Base-by-base conservation (phyloP, 805 yeast genomes). In the Ogataea trehalophila region DNA sequence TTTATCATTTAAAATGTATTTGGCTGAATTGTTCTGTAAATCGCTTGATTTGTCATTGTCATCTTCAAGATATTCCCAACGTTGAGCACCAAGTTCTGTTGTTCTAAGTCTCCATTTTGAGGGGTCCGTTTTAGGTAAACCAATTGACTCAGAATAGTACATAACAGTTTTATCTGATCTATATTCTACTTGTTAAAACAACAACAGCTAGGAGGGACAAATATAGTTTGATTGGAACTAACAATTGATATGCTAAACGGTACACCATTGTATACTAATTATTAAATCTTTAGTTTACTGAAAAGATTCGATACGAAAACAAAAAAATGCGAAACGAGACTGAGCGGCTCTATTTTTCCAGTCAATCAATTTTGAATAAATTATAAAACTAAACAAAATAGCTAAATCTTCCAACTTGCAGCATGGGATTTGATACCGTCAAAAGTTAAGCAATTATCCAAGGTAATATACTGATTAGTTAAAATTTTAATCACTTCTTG, bases 391-490 rank as follows among this genome's bases (percentile, higher is more conserved):
- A 13, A 38, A 9, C 18, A 22, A 17, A 16, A 29, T 43, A 16
- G 29, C 43, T 36, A 57, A 7, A 58, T 42, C 38, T 52, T 58
- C 60, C 62, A 62, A 35, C 50, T 52, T 7, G 63, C 70, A 44
- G 80, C 74, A 13, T 70, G 67, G 33, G 86, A 77, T 14, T 67
- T 61, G 4, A 84, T 69, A 1, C 95, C 97, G 61, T 91, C 94
- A 62, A 79, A 90, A 0, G 85, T 73, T 46, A 84, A 69, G 8
- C 82, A 67, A 56, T 88, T 86, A 53, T 83, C 83, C 39, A 89
- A 57, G 1, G 97, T 95, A 5, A 84, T 73, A 55, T 88, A 90
- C 64, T 92, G 98, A 35, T 77, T 76, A 2, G 96, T 88, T 22
- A 87, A 56, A 3, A 78, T 50, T 66, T 94, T 92, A 44, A 88